These are phyloP conservation scores for Irpex rosettiformis DNA, from an alignment of 1,284 basidiomycete genomes.

Conservation along the genomic window DNA sequence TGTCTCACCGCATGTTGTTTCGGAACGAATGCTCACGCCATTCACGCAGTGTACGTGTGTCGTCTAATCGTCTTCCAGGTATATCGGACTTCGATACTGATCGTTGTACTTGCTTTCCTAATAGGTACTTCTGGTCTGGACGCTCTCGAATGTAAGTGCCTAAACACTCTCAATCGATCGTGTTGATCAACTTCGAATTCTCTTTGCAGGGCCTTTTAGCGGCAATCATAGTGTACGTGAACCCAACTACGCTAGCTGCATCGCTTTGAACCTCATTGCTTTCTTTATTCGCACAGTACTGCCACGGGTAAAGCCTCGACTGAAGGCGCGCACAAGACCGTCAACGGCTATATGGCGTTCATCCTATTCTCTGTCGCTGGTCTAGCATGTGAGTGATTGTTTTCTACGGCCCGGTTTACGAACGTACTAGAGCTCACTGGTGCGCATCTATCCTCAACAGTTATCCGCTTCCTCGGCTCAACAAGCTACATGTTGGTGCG, in stretches of 20 bases:
- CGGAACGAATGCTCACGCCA: neutral
- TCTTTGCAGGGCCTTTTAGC: conserved; percentile 60
- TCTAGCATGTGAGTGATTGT: conserved; percentile 67
- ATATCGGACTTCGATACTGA: conserved; percentile 1
- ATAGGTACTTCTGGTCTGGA: conserved; percentile 77
- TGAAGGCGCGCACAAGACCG: conserved; percentile 44
- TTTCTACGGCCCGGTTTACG: neutral
- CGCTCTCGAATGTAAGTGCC: conserved; percentile 67
- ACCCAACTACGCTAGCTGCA: conserved; percentile 1
- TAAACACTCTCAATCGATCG: neutral
- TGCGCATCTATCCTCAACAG: conserved; percentile 33
- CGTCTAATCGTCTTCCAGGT: conserved; percentile 9
- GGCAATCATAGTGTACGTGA: conserved; percentile 60
- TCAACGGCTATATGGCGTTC: conserved; percentile 80
- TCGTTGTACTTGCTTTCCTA: neutral
- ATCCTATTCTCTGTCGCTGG: conserved; percentile 83
- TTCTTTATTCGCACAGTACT: conserved; percentile 30
- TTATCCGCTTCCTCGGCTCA: conserved; percentile 80
- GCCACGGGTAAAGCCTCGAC: conserved; percentile 47
- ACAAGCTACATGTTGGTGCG: conserved; percentile 77
- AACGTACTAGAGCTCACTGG: conserved; percentile 1
- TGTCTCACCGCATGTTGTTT: neutral
- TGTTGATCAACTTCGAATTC: conserved; percentile 5
- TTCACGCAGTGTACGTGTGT: conserved; percentile 4
- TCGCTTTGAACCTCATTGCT: neutral